These are phyloP conservation scores for Cercis canadensis DNA, from an alignment of 306 rosid species.

Conservation along the genomic window DNA sequence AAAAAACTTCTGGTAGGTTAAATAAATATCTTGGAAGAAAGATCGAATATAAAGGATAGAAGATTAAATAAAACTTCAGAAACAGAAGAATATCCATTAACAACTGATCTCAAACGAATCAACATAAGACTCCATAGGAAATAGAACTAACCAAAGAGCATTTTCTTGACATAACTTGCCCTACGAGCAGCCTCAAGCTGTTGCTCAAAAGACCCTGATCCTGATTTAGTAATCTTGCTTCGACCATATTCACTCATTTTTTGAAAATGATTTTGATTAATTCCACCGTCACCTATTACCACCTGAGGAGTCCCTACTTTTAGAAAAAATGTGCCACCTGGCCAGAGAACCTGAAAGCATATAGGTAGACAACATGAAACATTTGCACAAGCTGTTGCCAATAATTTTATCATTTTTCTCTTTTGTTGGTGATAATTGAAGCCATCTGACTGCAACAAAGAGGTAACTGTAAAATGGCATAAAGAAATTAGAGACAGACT, in stretches of 20 bases:
- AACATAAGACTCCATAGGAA: background rate
- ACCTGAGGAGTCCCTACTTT: conserved; percentile 49
- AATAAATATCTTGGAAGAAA: too few relatives aligned
- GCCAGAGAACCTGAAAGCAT: conserved; percentile 85
- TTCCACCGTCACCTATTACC: conserved; percentile 34
- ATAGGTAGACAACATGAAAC: conserved; percentile 27
- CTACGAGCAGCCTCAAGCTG: conserved; percentile 98
- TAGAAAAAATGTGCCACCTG: conserved; percentile 78
- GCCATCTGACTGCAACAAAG: conserved; percentile 10
- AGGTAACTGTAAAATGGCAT: background rate
- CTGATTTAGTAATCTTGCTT: conserved; percentile 51
- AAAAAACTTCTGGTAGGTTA: too few relatives aligned
- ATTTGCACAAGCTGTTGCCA: conserved; percentile 29
- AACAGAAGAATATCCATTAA: background rate
- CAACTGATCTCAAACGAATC: conserved; percentile 3
- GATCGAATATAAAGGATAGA: conserved; percentile 1
- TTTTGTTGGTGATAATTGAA: background rate
- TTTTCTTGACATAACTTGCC: conserved; percentile 83
- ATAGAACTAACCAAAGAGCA: conserved; percentile 81
- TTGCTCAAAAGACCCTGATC: conserved; percentile 75
- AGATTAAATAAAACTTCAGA: too few relatives aligned
- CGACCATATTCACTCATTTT: conserved; percentile 49
- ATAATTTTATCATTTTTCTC: background rate
- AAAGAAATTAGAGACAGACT: background rate
- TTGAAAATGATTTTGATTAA: conserved; percentile 45